Evolutionary conservation across 345 rosid genomes (phyloP).

Genomic region (Sisymbrium irio): DNA sequence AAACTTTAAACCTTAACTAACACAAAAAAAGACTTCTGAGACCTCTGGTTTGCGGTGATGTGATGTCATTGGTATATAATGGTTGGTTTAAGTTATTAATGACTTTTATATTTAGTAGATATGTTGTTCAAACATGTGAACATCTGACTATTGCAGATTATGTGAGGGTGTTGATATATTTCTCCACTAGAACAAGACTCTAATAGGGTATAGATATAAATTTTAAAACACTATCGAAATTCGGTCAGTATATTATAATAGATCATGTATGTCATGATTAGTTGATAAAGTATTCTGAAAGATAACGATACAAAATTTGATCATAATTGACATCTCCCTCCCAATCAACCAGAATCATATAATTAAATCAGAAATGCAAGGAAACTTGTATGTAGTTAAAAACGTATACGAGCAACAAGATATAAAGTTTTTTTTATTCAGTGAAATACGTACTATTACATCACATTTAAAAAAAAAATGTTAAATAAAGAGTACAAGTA

Average conservation of each 20-base stretch:
- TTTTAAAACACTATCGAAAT: slow-evolving; percentile 4
- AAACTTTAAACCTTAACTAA: neutral
- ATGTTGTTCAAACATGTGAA: neutral
- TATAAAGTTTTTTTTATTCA: neutral
- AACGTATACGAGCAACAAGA: neutral
- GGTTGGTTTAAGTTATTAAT: neutral
- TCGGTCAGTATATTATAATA: slow-evolving; percentile 6
- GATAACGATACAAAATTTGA: too few species aligned
- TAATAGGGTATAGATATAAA: neutral
- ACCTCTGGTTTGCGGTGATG: neutral
- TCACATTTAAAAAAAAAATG: too few species aligned
- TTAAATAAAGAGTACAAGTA: too few species aligned
- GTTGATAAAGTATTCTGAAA: neutral
- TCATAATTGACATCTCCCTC: neutral
- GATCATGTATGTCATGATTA: neutral
- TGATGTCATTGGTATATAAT: slow-evolving; percentile 5
- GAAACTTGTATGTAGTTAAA: neutral
- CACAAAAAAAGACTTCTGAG: neutral
- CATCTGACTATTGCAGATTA: neutral
- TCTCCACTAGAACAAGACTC: neutral
- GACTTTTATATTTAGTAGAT: neutral
- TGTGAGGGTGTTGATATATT: slow-evolving; percentile 9
- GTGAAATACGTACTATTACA: too few species aligned
- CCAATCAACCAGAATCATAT: neutral
- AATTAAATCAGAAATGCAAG: neutral